These are phyloP conservation scores for Candolleomyces eurysporus DNA, from an alignment of 768 basidiomycete species.

Conservation along the genomic window DNA sequence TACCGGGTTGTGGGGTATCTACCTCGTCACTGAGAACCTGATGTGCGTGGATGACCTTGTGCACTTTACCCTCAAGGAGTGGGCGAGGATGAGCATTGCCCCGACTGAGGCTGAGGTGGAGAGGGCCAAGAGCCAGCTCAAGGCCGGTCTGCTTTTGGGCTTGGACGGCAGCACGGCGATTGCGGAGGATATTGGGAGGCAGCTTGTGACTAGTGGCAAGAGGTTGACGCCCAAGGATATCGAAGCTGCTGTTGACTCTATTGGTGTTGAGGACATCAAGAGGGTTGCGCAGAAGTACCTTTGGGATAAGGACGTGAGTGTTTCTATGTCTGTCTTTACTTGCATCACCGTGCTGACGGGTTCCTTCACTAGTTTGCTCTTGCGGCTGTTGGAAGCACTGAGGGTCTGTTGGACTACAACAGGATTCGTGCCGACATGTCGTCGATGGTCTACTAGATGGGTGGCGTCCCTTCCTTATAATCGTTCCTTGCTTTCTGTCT, in stretches of 20 bases:
- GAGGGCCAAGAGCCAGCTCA: slow-evolving; percentile 97
- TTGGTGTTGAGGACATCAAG: slow-evolving; percentile 86
- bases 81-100: slow-evolving; percentile 90
- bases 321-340: slow-evolving; percentile 2
- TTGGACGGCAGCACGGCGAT: slow-evolving; percentile 96
- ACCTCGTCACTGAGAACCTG: slow-evolving; percentile 93
- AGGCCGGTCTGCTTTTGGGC: slow-evolving; percentile 86
- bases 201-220: slow-evolving; percentile 90
- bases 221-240: slow-evolving; percentile 92
- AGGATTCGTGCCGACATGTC: slow-evolving; percentile 84
- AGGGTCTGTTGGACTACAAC: slow-evolving; percentile 94
- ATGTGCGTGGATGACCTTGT: slow-evolving; percentile 89
- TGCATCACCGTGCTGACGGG: slow-evolving; percentile 7
- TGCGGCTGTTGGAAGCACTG: slow-evolving; percentile 86
- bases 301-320: slow-evolving; percentile 90
- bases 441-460: slow-evolving; percentile 66
- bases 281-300: slow-evolving; percentile 94
- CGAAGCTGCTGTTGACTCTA: slow-evolving; percentile 88
- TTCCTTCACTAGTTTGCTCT: slow-evolving; percentile 60
- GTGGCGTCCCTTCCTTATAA: not conserved
- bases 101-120: slow-evolving; percentile 88
- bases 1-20: slow-evolving; percentile 98
- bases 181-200: slow-evolving; percentile 98
- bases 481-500: not conserved
- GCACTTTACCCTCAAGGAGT: slow-evolving; percentile 94